Evolutionary conservation across 345 rosid species (phyloP).

Genomic region (Capsella bursapastoris): DNA sequence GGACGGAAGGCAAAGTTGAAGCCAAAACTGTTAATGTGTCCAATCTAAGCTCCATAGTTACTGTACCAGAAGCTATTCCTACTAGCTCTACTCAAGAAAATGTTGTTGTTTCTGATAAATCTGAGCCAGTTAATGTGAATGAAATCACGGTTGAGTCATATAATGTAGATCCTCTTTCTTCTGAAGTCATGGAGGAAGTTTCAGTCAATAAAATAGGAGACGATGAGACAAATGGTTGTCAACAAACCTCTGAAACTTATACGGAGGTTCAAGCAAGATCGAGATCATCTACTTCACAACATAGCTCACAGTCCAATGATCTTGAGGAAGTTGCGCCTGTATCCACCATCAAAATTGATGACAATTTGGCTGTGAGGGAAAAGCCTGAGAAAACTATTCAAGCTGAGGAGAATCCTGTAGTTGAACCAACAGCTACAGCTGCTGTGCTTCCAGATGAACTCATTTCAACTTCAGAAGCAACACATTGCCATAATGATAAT

Average conservation of each 20-base stretch:
- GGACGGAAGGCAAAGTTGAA: conserved; percentile 25
- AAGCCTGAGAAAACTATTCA: conserved; percentile 19
- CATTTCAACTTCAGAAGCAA: conserved; percentile 35
- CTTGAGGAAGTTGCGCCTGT: conserved; percentile 39
- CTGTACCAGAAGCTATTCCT: conserved; percentile 15
- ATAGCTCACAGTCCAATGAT: conserved; percentile 28
- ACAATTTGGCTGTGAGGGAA: conserved; percentile 19
- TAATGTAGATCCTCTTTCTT: conserved; percentile 34
- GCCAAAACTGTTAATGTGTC: conserved; percentile 22
- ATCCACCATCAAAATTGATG: conserved; percentile 30
- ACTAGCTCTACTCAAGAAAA: conserved; percentile 35
- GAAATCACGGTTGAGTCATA: conserved; percentile 24
- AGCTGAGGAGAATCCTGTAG: conserved; percentile 29
- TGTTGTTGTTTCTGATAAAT: conserved; percentile 9
- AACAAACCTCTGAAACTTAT: conserved; percentile 18
- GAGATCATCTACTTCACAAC: conserved; percentile 33
- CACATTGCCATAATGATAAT: conserved; percentile 26
- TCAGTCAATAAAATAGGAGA: conserved; percentile 13
- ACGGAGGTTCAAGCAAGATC: conserved; percentile 27
- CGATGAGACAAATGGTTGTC: conserved; percentile 32
- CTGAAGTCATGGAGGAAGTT: conserved; percentile 28
- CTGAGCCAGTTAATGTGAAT: conserved; percentile 24
- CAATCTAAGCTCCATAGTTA: conserved; percentile 26
- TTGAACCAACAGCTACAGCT: conserved; percentile 36
- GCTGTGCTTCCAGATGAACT: conserved; percentile 34